Evolutionary conservation across 208 protist species (phyloP), one percentile per base, ranked within the genome.

Genomic region (Cochliopodium minus): DNA sequence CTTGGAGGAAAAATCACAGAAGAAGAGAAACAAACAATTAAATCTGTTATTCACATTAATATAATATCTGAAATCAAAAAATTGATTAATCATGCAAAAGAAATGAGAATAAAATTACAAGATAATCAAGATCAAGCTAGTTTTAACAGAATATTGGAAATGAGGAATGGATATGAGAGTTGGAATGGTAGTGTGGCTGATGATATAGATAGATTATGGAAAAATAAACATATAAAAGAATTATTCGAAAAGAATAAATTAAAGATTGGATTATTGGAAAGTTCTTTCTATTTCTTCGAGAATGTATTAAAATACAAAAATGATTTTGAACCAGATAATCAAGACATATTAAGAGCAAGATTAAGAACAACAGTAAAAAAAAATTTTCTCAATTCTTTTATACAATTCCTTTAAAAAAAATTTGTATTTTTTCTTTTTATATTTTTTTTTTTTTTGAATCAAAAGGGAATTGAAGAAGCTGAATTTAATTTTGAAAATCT

Each of bases 401-500:
- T 61, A 67, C 25, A 74, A 67, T 69, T 73, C 76, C 54, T 22
- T 77, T 20, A 53, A 61, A 57, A 62, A 75, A 62, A 56, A 62
- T 30, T 63, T 67, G 45, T 11, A 30, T 40, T 77, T 78, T 62
- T 39, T 47, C 22, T 20, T 0, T 28, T 26, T 13, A 5, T 13
- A 13, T 60, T 17, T 15, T 25, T 10, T 29, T 22, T 5, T 26
- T 10, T 36, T 62, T 43, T 52, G 42, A 17, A 47, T 20, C 5
- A 45, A 22, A 40, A 20, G 22, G 43, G 57, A 10, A 57, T 60
- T 11, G 4, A 56, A 22, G 3, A 17, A 10, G 3, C 10, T 20
- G 55, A 57, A 5, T 62, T 62, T 26, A 29, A 45, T 17, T 23
- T 13, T 25, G 47, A 42, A 32, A 53, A 46, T 35, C 4, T 59